Evolutionary conservation across 2,329 filamentous ascomycete genomes (phyloP), one percentile per base, ranked within the genome.

Genomic region (Penicillium sp.): DNA sequence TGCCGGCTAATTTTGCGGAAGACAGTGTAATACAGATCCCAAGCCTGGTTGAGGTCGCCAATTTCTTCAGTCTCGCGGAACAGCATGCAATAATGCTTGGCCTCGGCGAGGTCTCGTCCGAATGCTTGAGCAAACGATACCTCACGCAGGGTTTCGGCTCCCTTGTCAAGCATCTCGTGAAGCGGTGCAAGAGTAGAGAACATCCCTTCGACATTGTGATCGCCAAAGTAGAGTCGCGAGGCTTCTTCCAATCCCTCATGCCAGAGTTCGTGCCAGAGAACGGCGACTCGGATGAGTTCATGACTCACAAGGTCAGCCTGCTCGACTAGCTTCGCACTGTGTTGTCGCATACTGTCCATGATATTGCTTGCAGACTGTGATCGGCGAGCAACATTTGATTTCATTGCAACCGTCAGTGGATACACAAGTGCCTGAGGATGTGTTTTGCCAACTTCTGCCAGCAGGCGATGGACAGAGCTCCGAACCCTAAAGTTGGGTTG

Each of bases 251-350:
- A 84, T 30, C 91, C 96, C 78, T 99, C 96, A 69, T 99, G 95
- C 95, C 95, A 99, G 67, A 96, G 91, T 73, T 99, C 95, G 73
- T 99, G 95, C 96, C 96, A 99, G 26, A 99, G 79, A 2, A 99
- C 94, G 17, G 95, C 95, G 62, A 99, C 96, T 56, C 95, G 89
- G 73, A 99, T 98, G 60, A 99, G 87, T 76, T 99, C 96, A 72
- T 95, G 91, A 75, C 94, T 98, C 68, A 99, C 93, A 51, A 93
- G 85, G 74, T 97, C 94, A 41, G 95, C 95, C 78, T 99, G 95
- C 67, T 97, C 92, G 8, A 99, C 95, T 41, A 99, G 85, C 70
- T 88, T 90, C 21, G 92, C 89, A 73, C 93, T 98, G 75, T 99
- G 96, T 69, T 94, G 91, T 45, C 93, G 90, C 92, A 99, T 97